Base-by-base conservation (phyloP, 2,329 filamentous ascomycete genomes). In the Trichophyton benhamiae region DNA sequence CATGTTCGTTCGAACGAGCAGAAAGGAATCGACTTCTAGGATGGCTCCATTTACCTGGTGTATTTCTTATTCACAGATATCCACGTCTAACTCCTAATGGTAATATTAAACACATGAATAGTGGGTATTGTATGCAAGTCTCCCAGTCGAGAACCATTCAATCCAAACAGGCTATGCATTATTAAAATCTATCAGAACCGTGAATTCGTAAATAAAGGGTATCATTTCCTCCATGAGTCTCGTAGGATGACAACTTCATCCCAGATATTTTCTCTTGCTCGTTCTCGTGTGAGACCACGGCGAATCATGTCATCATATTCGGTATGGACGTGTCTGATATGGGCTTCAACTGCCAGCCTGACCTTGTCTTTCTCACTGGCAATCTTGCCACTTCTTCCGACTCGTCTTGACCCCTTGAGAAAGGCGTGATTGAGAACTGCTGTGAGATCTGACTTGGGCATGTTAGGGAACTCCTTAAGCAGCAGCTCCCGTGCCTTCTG, bases 321-420 rank as follows among this genome's bases (percentile, higher is more conserved):
- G 1, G 75, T 78, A 64, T 74, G 72, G 3, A 65, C 68, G 65
- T 78, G 76, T 25, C 76, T 68, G 60, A 78, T 74, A 67, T 78
- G 73, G 33, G 76, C 76, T 60, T 76, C 72, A 11, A 77, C 75
- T 0, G 75, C 76, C 44, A 78, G 61, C 2, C 65, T 61, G 1
- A 71, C 73, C 57, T 76, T 75, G 2, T 64, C 63, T 25, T 72
- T 64, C 6, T 77, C 74, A 0, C 68, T 67, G 2, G 65, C 65
- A n/a, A 67, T 62, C 1, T 68, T 71, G 1, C 61, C 64, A 22
- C 66, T 66, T n/a, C 75, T 70, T 1, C 76, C 76, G 0, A 78
- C 74, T 13, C 75, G 69, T 9, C 74, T 71, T 0, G 74, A 76
- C 1, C 72, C 71, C 55, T 74, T 75, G n/a, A 72, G 64, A 57